Percentiles rank a stretch among this genome's conserved stretches.
Evolutionary conservation across 257 asterid species (phyloP).

Genomic region (Henckelia pumila): DNA sequence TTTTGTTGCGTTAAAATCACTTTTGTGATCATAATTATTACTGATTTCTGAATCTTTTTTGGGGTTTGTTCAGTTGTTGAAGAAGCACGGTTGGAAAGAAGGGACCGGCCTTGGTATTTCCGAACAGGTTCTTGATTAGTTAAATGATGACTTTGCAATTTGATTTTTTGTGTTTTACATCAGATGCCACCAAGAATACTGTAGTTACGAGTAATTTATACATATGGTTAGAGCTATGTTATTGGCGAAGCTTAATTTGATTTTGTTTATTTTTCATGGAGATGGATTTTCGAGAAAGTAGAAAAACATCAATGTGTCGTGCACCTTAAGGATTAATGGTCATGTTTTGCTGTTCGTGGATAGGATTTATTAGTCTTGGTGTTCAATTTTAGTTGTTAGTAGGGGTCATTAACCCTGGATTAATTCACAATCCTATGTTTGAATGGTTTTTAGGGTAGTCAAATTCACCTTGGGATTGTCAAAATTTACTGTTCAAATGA

Average conservation of each 20-base stretch:
- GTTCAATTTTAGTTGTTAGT: neutral
- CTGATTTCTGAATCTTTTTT: neutral
- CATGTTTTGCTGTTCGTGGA: too few species aligned
- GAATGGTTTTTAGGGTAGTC: too few species aligned
- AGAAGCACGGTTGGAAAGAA: neutral
- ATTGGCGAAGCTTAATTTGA: neutral
- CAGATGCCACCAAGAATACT: neutral
- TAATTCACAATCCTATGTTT: too few species aligned
- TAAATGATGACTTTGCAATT: too few species aligned
- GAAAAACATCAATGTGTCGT: neutral
- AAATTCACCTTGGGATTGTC: too few species aligned
- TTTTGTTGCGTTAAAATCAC: neutral
- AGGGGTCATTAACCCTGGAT: too few species aligned
- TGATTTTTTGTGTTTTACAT: neutral
- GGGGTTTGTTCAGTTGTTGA: neutral
- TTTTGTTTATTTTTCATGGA: too few species aligned
- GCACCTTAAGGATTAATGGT: neutral
- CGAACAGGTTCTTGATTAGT: neutral
- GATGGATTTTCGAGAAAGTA: neutral
- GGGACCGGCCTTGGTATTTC: neutral
- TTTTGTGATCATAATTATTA: neutral
- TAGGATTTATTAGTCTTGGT: too few species aligned
- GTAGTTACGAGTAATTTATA: too few species aligned
- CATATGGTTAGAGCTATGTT: neutral
- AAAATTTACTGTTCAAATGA: too few species aligned